Conservation (phyloP, 257 asterid genomes). For the Oldenlandia corymbosa region DNA sequence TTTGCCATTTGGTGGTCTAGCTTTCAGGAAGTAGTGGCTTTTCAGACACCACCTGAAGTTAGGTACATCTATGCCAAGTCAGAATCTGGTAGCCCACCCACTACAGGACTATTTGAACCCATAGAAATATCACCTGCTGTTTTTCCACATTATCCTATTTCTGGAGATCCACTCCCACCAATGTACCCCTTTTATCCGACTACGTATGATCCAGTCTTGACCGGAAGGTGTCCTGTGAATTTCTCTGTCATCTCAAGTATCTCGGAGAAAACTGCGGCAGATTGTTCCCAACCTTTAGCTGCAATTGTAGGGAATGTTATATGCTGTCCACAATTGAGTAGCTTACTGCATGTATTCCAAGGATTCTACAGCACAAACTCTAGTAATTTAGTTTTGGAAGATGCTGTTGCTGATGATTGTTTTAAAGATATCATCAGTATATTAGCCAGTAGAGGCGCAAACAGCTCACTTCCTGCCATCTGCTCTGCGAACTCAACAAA, state of each 20-base stretch:
- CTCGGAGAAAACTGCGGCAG: slow-evolving; percentile 82
- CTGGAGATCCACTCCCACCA: slow-evolving; percentile 69
- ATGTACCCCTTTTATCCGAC: slow-evolving; percentile 85
- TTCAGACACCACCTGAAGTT: slow-evolving; percentile 30
- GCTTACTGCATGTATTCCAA: slow-evolving; percentile 93
- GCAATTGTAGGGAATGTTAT: slow-evolving; percentile 78
- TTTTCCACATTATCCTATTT: slow-evolving; percentile 65
- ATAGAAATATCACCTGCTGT: slow-evolving; percentile 86
- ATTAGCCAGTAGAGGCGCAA: slow-evolving; percentile 93
- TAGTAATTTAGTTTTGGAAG: slow-evolving; percentile 60
- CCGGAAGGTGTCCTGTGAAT: slow-evolving; percentile 91
- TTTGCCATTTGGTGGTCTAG: slow-evolving; percentile 64
- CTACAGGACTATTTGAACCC: slow-evolving; percentile 68
- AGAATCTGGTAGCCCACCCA: slow-evolving; percentile 61
- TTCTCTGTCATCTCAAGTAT: slow-evolving; percentile 72
- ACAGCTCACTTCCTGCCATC: slow-evolving; percentile 60
- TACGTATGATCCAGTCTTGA: slow-evolving; percentile 82
- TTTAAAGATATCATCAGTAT: slow-evolving; percentile 92
- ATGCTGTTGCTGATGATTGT: slow-evolving; percentile 85
- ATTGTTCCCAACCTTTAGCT: slow-evolving; percentile 80
- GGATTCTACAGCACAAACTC: slow-evolving; percentile 69
- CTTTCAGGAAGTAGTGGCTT: slow-evolving; percentile 47
- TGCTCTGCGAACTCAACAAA: slow-evolving; percentile 71
- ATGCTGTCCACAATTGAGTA: slow-evolving; percentile 91
- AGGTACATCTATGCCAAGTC: slow-evolving; percentile 41